Evolutionary conservation across 2,329 filamentous ascomycete genomes (phyloP), one percentile per base, ranked within the genome.

Genomic region (Fusarium dimerum): DNA sequence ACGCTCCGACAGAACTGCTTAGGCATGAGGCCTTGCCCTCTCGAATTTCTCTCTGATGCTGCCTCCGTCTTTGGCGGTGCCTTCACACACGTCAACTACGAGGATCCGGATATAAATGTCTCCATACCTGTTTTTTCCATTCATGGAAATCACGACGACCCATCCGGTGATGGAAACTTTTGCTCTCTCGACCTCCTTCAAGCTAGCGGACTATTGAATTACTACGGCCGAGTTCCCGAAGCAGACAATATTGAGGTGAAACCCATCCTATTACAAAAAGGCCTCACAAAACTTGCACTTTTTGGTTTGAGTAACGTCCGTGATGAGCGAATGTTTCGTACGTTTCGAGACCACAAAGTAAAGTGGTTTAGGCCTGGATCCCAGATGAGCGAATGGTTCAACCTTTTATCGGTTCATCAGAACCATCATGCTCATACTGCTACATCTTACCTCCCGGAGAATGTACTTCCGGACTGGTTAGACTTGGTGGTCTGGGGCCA

Each of bases 81-180:
- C 1, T 96, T 97, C 68, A 87, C 91, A 45, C 89, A 97, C 70
- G 93, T 96, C 73, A 99, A 99, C 73, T 99, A 99, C 73, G 92
- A 97, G 72, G 94, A 99, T 66, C 85, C 90, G 20, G 91, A 99
- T 64, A 97, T 99, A 72, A 99, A 99, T 66, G 85, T 99, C 55
- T 90, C 92, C 1, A 97, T 97, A 50, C 94, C 94, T 0, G 92
- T 99, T 29, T 99, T 99, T 69, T 96, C 93, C 1, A 99, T 99
- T 40, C 95, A 99, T 65, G 94, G 94, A 43, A 99, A 99, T 66
- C 94, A 99, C 69, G 94, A 99, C 67, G 94, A 99, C 68, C 94
- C 94, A 0, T 95, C 92, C n/a, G 94, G 94, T 10, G 92, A 97
- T 65, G 94, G 92, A 11, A 90, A 96, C 68, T 87, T 88, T 59